Evolutionary conservation across 768 basidiomycete genomes (phyloP).

Genomic region (Lepiota venenata): DNA sequence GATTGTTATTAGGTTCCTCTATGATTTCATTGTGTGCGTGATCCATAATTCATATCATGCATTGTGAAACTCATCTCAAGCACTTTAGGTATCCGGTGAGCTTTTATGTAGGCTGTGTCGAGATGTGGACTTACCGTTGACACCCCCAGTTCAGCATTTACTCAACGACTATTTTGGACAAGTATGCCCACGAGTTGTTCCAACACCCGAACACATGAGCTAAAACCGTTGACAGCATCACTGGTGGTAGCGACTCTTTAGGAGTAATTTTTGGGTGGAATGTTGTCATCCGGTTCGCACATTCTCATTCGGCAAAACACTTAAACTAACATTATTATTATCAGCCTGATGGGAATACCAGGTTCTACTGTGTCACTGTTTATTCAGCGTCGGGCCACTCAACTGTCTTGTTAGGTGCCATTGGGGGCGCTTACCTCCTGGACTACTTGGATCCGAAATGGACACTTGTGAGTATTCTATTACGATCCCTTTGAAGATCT

Average conservation of each 20-base stretch:
- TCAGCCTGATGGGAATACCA: too few relatives aligned
- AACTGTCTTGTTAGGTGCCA: constrained; percentile 44
- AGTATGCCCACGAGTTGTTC: constrained; percentile 30
- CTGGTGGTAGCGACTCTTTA: constrained; percentile 48
- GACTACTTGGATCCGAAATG: constrained; percentile 75
- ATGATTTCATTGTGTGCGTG: constrained; percentile 72
- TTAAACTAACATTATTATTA: too few relatives aligned
- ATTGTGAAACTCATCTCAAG: too few relatives aligned
- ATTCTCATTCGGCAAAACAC: constrained; percentile 15
- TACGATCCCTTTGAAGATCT: too few relatives aligned
- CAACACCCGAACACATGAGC: too few relatives aligned
- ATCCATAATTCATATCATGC: too few relatives aligned
- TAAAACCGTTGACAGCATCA: constrained; percentile 41
- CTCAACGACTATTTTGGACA: constrained; percentile 70
- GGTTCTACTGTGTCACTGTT: too few relatives aligned
- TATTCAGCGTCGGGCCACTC: constrained; percentile 27
- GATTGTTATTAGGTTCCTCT: constrained; percentile 51
- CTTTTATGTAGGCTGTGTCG: too few relatives aligned
- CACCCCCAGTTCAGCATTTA: constrained; percentile 68
- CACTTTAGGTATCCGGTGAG: constrained; percentile 58
- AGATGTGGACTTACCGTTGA: too few relatives aligned
- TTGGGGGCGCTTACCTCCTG: constrained; percentile 72
- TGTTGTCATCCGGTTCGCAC: constrained; percentile 69
- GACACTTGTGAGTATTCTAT: constrained; percentile 55
- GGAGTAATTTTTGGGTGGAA: constrained; percentile 78